Evolutionary conservation across 345 rosid genomes (phyloP).

Genomic region (Jatropha curcas): DNA sequence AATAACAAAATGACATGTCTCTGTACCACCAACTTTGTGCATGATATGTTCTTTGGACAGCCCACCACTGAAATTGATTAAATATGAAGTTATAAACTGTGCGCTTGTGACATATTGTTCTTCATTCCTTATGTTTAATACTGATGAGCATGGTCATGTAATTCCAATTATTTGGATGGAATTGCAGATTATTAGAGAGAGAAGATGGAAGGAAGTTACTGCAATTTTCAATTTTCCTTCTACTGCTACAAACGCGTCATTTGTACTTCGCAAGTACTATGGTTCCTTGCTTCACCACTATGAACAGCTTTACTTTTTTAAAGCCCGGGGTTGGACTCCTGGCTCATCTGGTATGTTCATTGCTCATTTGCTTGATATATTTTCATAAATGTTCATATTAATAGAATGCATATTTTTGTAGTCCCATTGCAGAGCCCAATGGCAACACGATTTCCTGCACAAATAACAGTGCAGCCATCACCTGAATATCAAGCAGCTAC

Average conservation of each 20-base stretch:
- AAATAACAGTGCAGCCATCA: conserved; percentile 43
- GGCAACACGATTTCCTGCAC: conserved; percentile 37
- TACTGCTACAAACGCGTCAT: conserved; percentile 96
- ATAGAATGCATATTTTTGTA: conserved; percentile 28
- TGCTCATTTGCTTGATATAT: conserved; percentile 6
- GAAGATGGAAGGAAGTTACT: conserved; percentile 96
- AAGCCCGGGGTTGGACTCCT: conserved; percentile 50
- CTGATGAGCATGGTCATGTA: background rate
- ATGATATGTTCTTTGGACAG: background rate
- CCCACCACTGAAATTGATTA: background rate
- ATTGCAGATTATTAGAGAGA: conserved; percentile 69
- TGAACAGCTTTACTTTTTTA: conserved; percentile 79
- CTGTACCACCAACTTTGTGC: background rate
- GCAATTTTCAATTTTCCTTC: conserved; percentile 95
- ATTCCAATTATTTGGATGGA: background rate
- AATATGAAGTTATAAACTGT: background rate
- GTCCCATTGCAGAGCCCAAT: conserved; percentile 49
- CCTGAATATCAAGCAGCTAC: conserved; percentile 46
- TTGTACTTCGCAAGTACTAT: conserved; percentile 89
- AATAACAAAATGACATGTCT: background rate
- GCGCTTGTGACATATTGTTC: background rate
- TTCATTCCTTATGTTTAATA: background rate
- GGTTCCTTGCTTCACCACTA: conserved; percentile 72
- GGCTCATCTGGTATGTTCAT: conserved; percentile 46
- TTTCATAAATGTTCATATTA: background rate